Evolutionary conservation across 805 yeast genomes (phyloP).

Genomic region (Yarrowia sp.): DNA sequence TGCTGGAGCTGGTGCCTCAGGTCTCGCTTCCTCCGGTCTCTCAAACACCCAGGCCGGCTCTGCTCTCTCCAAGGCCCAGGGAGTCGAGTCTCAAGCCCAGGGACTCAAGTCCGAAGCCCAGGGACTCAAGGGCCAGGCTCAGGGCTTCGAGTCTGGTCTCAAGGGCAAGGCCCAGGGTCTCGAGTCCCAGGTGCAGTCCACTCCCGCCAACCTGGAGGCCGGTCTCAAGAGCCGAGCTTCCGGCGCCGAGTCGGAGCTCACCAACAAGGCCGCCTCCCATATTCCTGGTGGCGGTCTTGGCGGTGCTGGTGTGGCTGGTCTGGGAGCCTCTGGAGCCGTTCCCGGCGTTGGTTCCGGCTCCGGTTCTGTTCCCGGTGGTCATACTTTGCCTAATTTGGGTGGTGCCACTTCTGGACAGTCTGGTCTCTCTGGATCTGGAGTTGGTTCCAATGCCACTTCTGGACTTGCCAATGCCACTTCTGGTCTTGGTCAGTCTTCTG

Average conservation of each 20-base stretch:
- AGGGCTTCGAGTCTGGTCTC: not conserved
- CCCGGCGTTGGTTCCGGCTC: not conserved
- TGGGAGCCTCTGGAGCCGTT: not conserved
- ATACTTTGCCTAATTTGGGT: not conserved
- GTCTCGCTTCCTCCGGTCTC: too few species aligned
- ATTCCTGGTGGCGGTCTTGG: not conserved
- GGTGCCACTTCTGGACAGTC: not conserved
- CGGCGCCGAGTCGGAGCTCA: not conserved
- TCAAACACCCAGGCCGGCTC: conserved; percentile 4
- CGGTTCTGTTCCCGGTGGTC: not conserved
- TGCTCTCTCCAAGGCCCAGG: not conserved
- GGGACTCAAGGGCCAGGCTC: not conserved
- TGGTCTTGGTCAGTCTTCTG: not conserved
- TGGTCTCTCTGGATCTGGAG: not conserved
- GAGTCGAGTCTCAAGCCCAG: not conserved
- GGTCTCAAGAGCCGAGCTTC: not conserved
- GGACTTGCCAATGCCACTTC: not conserved
- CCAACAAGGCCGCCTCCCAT: not conserved
- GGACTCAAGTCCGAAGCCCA: not conserved
- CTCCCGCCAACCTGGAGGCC: not conserved
- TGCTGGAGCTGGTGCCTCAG: too few species aligned
- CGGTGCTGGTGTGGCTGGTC: not conserved
- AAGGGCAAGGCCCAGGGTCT: not conserved
- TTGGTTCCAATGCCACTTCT: not conserved
- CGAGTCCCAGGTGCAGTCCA: not conserved